Conservation (phyloP, 2,329 filamentous ascomycete species). For the Aureobasidium mangrovei region DNA sequence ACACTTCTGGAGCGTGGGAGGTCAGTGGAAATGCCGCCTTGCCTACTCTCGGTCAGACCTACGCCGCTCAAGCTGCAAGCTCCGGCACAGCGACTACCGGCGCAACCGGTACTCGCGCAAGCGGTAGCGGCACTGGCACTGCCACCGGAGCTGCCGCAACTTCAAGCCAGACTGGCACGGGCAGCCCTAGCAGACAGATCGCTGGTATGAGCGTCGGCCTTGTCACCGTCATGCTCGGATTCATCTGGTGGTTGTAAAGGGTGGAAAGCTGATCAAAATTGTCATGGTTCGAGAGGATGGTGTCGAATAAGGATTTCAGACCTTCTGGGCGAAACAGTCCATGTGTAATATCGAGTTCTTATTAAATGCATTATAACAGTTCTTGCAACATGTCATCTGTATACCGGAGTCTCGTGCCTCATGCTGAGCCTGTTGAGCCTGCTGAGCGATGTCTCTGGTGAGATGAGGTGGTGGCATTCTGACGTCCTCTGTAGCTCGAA, state of each 20-base stretch:
- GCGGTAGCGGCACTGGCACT: constrained; percentile 21
- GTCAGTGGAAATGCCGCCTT: constrained; percentile 61
- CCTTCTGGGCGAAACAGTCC: too few species aligned
- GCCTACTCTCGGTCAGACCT: constrained; percentile 56
- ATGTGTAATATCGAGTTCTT: too few species aligned
- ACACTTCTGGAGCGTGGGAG: constrained; percentile 61
- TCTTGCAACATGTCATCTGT: too few species aligned
- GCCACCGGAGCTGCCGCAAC: constrained; percentile 19
- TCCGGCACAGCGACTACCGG: constrained; percentile 16
- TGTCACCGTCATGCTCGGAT: constrained; percentile 44
- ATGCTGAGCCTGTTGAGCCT: too few species aligned
- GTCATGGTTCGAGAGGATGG: too few species aligned
- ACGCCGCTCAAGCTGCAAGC: constrained; percentile 13
- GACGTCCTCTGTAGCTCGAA: too few species aligned
- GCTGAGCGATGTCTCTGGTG: too few species aligned
- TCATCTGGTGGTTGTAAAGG: constrained; percentile 42
- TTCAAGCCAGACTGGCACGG: constrained; percentile 34
- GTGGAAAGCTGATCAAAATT: not conserved
- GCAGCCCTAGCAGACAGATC: constrained; percentile 40
- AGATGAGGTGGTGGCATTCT: too few species aligned
- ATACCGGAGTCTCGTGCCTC: too few species aligned
- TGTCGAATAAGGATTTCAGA: too few species aligned
- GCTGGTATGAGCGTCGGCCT: constrained; percentile 44
- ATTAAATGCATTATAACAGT: too few species aligned
- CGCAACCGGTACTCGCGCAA: constrained; percentile 26